These are phyloP conservation scores for Picea glauca DNA, from an alignment of 75 land plant species.

Conservation along the genomic window DNA sequence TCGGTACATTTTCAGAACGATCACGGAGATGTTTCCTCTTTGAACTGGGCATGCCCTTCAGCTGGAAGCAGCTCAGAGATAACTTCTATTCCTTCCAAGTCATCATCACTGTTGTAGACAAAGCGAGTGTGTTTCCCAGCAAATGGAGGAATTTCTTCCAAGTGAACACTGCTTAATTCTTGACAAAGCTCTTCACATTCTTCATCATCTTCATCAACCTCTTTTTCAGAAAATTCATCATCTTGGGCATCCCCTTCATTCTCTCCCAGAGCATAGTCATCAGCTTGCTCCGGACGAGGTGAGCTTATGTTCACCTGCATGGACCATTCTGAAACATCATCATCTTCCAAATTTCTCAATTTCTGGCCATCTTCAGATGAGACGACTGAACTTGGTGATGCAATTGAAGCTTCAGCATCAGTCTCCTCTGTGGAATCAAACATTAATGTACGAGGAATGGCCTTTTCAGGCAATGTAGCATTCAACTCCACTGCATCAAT, in stretches of 20 bases:
- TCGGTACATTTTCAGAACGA: background rate
- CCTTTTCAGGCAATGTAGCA: constrained; percentile 10
- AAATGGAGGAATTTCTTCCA: constrained; percentile 14
- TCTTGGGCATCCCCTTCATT: background rate
- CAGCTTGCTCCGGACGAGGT: background rate
- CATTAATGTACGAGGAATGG: constrained; percentile 35
- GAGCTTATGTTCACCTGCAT: constrained; percentile 64
- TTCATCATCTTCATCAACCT: constrained; percentile 21
- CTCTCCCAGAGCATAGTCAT: constrained; percentile 10
- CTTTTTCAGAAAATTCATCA: constrained; percentile 15
- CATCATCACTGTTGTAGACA: constrained; percentile 88
- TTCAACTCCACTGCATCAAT: background rate
- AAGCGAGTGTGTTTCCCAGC: constrained; percentile 67
- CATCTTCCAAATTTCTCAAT: constrained; percentile 28
- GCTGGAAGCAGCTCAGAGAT: constrained; percentile 11
- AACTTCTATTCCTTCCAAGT: constrained; percentile 44
- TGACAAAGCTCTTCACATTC: constrained; percentile 34
- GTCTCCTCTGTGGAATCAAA: constrained; percentile 61
- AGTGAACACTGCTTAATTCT: constrained; percentile 18
- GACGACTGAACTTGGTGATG: constrained; percentile 26
- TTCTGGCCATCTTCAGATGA: constrained; percentile 10
- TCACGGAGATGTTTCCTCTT: constrained; percentile 64
- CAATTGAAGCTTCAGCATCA: constrained; percentile 19
- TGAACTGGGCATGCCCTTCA: constrained; percentile 71
- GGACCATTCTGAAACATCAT: constrained; percentile 70